Conservation (phyloP, 768 basidiomycete species). For the Agrocybe pediades region DNA sequence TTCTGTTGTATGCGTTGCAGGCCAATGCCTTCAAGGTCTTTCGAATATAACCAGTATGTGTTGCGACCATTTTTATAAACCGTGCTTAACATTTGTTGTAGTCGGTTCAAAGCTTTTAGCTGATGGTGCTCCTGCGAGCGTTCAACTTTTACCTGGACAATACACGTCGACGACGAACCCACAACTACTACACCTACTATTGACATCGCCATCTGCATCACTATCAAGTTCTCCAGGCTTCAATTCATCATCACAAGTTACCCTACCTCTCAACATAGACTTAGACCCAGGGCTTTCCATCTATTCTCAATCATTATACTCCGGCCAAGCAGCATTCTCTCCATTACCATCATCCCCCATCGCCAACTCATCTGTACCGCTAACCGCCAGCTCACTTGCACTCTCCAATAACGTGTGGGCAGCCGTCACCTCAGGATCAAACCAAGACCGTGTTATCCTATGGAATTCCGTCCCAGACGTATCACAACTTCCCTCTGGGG, state of each 20-base stretch:
- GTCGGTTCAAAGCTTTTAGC: conserved; percentile 72
- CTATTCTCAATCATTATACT: conserved; percentile 65
- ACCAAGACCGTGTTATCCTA: conserved; percentile 61
- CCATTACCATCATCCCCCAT: conserved; percentile 53
- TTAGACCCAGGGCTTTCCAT: conserved; percentile 68
- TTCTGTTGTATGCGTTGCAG: conserved; percentile 81
- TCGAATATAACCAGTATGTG: conserved; percentile 68
- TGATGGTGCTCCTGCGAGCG: conserved; percentile 48
- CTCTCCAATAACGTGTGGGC: conserved; percentile 73
- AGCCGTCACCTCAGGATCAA: conserved; percentile 51
- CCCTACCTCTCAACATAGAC: conserved; percentile 68
- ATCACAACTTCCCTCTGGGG: conserved; percentile 59
- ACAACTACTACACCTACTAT: conserved; percentile 64
- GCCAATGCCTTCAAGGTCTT: conserved; percentile 83
- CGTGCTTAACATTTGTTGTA: conserved; percentile 25
- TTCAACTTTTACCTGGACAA: conserved; percentile 76
- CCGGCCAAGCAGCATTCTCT: conserved; percentile 64
- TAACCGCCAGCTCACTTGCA: conserved; percentile 62
- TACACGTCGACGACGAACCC: conserved; percentile 75
- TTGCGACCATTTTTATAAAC: background rate
- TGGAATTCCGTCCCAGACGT: conserved; percentile 83
- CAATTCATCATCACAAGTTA: conserved; percentile 50
- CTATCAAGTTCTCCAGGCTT: conserved; percentile 67
- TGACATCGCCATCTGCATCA: conserved; percentile 65
- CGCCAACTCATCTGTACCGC: conserved; percentile 47